These are phyloP conservation scores for Plasmodium reichenowi DNA, from an alignment of 169 alveolate genomes.

Conservation along the genomic window DNA sequence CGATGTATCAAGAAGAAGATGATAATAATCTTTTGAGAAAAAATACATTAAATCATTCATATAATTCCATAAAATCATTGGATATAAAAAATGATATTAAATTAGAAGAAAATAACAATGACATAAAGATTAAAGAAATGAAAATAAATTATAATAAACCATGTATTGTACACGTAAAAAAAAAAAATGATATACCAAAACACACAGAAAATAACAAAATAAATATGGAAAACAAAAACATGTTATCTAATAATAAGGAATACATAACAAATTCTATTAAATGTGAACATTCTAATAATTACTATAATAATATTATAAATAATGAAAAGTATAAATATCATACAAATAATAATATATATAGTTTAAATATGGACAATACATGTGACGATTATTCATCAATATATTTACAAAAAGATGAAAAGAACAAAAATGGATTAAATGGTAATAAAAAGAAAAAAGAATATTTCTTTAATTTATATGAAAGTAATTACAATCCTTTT, in stretches of 20 bases:
- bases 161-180: background rate
- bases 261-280: constrained; percentile 20
- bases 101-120: constrained; percentile 10
- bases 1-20: background rate
- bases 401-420: too few relatives aligned
- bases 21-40: constrained; percentile 5
- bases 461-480: constrained; percentile 13
- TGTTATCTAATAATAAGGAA: constrained; percentile 4
- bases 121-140: background rate
- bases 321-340: background rate
- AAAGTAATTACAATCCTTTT: background rate
- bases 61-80: constrained; percentile 11
- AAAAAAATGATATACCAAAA: background rate
- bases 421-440: too few relatives aligned
- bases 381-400: background rate
- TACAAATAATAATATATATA: background rate
- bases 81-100: constrained; percentile 12
- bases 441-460: constrained; percentile 11
- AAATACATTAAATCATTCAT: background rate
- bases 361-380: background rate
- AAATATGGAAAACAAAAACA: background rate
- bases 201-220: background rate
- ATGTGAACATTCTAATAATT: constrained; percentile 2
- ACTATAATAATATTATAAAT: constrained; percentile 8
- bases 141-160: background rate